phyloP scores from a whole-genome alignment of 345 rosid species.

The Rhodomyrtus tomentosa region DNA sequence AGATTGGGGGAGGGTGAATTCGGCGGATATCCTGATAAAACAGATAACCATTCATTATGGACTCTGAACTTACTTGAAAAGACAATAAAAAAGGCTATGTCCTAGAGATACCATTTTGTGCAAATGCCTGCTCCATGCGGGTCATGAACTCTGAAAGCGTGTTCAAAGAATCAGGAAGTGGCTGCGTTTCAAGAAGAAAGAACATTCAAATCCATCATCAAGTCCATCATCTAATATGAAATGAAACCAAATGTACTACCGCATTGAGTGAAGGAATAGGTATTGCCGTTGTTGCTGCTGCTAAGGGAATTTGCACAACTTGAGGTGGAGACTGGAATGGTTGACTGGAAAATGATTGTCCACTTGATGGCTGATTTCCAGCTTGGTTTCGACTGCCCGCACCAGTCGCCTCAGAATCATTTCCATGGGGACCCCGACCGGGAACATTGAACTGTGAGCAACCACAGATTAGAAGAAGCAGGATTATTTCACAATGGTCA shows the following conservation, averaged over 20 bases:
- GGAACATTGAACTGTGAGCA: slow-evolving; percentile 32
- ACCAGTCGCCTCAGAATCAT: slow-evolving; percentile 26
- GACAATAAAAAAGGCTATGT: neutral
- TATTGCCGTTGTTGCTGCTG: slow-evolving; percentile 36
- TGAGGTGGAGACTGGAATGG: slow-evolving; percentile 46
- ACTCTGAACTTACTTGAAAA: slow-evolving; percentile 10
- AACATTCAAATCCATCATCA: neutral
- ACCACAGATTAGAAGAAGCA: neutral
- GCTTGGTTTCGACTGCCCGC: slow-evolving; percentile 33
- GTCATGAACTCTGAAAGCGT: slow-evolving; percentile 65
- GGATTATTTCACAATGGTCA: neutral
- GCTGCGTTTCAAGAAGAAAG: slow-evolving; percentile 31
- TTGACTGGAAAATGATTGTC: slow-evolving; percentile 39
- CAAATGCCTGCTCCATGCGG: slow-evolving; percentile 57
- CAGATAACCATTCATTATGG: neutral
- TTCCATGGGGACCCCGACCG: slow-evolving; percentile 42
- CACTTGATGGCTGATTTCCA: slow-evolving; percentile 37
- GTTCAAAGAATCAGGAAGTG: slow-evolving; percentile 74
- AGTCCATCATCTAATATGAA: neutral
- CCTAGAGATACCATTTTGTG: slow-evolving; percentile 42
- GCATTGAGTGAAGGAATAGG: slow-evolving; percentile 56
- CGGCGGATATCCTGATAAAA: slow-evolving; percentile 39
- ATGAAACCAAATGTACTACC: slow-evolving; percentile 18
- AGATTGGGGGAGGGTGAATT: slow-evolving; percentile 25
- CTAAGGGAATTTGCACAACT: slow-evolving; percentile 53